Evolutionary conservation across 805 yeast genomes (phyloP).

Genomic region (Metschnikowia santaceciliae): DNA sequence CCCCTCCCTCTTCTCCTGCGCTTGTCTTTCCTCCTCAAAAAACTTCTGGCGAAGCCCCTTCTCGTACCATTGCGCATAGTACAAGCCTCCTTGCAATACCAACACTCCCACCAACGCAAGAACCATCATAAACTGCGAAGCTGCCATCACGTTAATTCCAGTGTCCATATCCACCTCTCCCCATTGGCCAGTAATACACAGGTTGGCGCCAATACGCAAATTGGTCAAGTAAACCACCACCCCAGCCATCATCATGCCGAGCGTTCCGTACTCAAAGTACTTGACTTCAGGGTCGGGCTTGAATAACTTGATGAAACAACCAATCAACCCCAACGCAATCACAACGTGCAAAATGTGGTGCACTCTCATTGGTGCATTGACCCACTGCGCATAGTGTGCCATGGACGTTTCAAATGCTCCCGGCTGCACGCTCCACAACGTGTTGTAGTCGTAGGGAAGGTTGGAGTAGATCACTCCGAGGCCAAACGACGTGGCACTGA

Average conservation of each 20-base stretch:
- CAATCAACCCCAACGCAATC: constrained; percentile 62
- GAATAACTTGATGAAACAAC: constrained; percentile 72
- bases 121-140: constrained; percentile 74
- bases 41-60: constrained; percentile 31
- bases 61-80: constrained; percentile 73
- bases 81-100: constrained; percentile 81
- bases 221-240: constrained; percentile 82
- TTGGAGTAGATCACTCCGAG: constrained; percentile 77
- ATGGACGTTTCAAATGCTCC: constrained; percentile 59
- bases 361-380: constrained; percentile 54
- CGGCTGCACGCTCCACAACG: constrained; percentile 60
- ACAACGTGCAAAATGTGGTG: constrained; percentile 62
- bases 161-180: constrained; percentile 87
- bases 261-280: constrained; percentile 85
- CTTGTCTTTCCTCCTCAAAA: constrained; percentile 10
- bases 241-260: constrained; percentile 68
- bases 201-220: constrained; percentile 71
- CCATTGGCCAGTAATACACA: constrained; percentile 74
- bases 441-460: constrained; percentile 74
- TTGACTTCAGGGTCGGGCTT: constrained; percentile 83
- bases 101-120: constrained; percentile 74
- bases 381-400: constrained; percentile 73
- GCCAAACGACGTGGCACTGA: constrained; percentile 65
- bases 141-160: constrained; percentile 89
- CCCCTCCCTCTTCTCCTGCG: background rate